Evolutionary conservation across 805 yeast genomes (phyloP), one percentile per base, ranked within the genome.

Genomic region (Myxozyma kluyveri): DNA sequence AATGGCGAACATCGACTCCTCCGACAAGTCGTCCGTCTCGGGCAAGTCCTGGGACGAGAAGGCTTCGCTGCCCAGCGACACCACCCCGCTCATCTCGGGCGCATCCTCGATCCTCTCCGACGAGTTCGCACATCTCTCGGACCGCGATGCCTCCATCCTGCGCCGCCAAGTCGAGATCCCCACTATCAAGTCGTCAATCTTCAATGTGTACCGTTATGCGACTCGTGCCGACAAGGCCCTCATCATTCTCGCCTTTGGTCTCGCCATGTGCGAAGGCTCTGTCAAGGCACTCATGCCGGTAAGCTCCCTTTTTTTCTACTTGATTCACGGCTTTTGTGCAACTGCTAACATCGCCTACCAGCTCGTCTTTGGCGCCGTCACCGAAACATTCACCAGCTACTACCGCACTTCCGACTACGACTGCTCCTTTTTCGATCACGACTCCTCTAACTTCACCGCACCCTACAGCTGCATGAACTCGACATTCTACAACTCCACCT

Each of bases 221-320:
- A 53, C 54, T 7, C 17, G 17, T 14, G 23, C 9, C 19, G 57
- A 53, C 41, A 38, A 38, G 41, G 43, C 57, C 38, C 47, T 67
- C 29, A 54, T 68, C 12, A 10, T 48, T 3, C 14, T 68, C 2
- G 75, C 71, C 1, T 56, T 65, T 21, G 48, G 62, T 23, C 61
- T 63, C 44, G 63, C 75, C 2, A 62, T 67, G 4, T 63, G 67
- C 2, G 67, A 68, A 10, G 75, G 75, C n/a, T 71, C 70, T 6
- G 70, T 69, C 2, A 50, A 72, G 52, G 75, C 75, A 1, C 37
- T 54, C 3, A 42, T 52, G 57, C 50, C 58, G 24, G 53, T 50
- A 41, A 29, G 33, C 14, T 9, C 9, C 14, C 12, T 29, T 14
- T 14, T 9, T 9, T 29, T 14, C 14, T 29, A 29, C 33, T 14